Evolutionary conservation across 2,329 filamentous ascomycete genomes (phyloP), one percentile per base, ranked within the genome.

Genomic region (Berkeleyomyces rouxiae): DNA sequence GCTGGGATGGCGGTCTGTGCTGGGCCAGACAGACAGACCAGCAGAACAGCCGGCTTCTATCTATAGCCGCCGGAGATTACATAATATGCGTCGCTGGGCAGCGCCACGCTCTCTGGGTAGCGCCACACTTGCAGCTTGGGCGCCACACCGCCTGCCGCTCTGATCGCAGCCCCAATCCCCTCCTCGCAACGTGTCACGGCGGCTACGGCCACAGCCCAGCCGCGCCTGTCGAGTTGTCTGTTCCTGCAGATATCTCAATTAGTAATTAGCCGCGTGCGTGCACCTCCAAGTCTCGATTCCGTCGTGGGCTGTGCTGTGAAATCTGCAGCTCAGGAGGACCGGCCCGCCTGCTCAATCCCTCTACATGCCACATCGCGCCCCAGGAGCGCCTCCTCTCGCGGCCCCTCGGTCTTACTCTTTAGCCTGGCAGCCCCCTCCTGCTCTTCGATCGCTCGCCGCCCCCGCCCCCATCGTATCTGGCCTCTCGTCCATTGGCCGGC

Each of bases 141-240:
- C 51, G 51, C 51, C 51, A 55, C 33, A 55, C 5, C 13, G 6
- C 2, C 1, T 7, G 10, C 2, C 23, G 33, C 51, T n/a, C 23
- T 23, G 23, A 23, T 23, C 23, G 23, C 23, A 23, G 43, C 43
- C 16, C 43, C 43, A n/a, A 9, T 23, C 11, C 51, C 10, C 7
- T 55, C 51, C 46, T 23, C 46, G 13, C 33, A 55, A 55, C 51
- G 51, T 31, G 51, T 55, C 51, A 55, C 51, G 11, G 51, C 51
- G 51, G 33, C 51, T 55, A 55, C 51, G 51, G 51, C 51, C 51
- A 36, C 51, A n/a, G 51, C 51, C 51, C 51, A n/a, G 51, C 51
- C 51, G 51, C 51, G 51, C 39, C n/a, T 55, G 33, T 55, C 33
- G 36, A 23, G 23, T 23, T 23, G 23, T 23, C 23, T 23, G 23